phyloP scores from a whole-genome alignment of 352 stramenopile genomes.

The Peronospora tabacina region DNA sequence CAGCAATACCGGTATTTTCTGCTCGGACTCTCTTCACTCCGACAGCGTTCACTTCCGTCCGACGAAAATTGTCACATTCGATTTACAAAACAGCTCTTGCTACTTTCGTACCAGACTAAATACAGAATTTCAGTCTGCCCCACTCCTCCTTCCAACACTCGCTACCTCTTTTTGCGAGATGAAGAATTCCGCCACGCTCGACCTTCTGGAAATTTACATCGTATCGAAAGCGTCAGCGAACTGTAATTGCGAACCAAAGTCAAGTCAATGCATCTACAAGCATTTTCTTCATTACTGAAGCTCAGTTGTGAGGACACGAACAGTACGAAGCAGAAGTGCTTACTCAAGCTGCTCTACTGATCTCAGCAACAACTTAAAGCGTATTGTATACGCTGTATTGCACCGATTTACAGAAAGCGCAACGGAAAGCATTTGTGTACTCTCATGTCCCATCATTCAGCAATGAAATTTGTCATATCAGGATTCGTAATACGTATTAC shows the following conservation, averaged over 20 bases:
- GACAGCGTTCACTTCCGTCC: constrained; percentile 48
- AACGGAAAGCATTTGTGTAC: no score
- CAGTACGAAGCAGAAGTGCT: constrained; percentile 11
- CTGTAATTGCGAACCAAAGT: not conserved
- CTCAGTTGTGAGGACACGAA: constrained; percentile 5
- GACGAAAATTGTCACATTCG: not conserved
- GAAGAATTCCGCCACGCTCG: constrained; percentile 42
- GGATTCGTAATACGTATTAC: no score
- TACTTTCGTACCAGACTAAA: constrained; percentile 31
- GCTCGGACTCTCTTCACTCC: constrained; percentile 14
- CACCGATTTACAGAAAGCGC: no score
- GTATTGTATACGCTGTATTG: no score
- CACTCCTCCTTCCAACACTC: constrained; percentile 45
- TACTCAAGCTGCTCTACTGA: constrained; percentile 14
- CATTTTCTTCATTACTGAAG: constrained; percentile 7
- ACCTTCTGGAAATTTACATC: constrained; percentile 45
- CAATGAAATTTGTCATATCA: no score
- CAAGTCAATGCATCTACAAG: constrained; percentile 1
- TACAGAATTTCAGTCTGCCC: constrained; percentile 46
- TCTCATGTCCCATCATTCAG: no score
- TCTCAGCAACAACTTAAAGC: not conserved
- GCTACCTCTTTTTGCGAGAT: constrained; percentile 51
- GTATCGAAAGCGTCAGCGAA: constrained; percentile 10
- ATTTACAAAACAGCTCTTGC: not conserved
- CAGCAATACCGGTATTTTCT: no score